Percentiles rank a stretch among this genome's conserved stretches.
Evolutionary conservation across 2,329 filamentous ascomycete species (phyloP).

Genomic region (Didymella pinodella): DNA sequence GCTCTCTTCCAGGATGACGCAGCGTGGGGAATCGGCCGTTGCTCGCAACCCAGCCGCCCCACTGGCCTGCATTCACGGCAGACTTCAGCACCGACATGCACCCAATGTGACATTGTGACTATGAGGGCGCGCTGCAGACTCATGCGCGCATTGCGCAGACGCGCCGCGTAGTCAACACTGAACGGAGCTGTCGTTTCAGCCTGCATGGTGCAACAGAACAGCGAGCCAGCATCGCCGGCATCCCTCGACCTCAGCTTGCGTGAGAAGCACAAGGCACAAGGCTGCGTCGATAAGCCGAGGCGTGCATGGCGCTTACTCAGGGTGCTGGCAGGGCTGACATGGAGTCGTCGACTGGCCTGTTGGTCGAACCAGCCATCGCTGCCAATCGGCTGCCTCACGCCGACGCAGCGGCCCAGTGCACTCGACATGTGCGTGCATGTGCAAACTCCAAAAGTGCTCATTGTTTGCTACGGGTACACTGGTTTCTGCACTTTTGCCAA

Average conservation of each 20-base stretch:
- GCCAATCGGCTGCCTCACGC: background rate
- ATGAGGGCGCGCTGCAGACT: slow-evolving; percentile 1
- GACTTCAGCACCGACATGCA: slow-evolving; percentile 1
- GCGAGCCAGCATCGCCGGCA: slow-evolving; percentile 9
- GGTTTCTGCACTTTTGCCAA: background rate
- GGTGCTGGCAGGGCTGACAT: slow-evolving; percentile 11
- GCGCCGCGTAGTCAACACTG: background rate
- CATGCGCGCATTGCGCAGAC: slow-evolving; percentile 1
- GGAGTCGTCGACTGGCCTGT: slow-evolving; percentile 2
- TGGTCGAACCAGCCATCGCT: background rate
- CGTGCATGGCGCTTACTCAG: slow-evolving; percentile 2
- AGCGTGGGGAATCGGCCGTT: slow-evolving; percentile 22
- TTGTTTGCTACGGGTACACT: background rate
- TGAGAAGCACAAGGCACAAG: background rate
- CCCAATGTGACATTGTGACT: background rate
- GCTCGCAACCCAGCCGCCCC: slow-evolving; percentile 20
- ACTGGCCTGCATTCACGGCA: slow-evolving; percentile 2
- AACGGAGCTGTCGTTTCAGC: background rate
- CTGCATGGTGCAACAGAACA: slow-evolving; percentile 1
- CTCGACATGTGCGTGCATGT: background rate
- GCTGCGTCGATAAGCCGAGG: slow-evolving; percentile 1
- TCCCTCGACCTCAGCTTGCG: slow-evolving; percentile 3
- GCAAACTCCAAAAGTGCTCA: background rate
- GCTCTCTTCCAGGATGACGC: slow-evolving; percentile 22
- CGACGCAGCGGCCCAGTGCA: background rate